A percentile compares a stretch with the other conserved stretches of the same genome.
phyloP scores from a whole-genome alignment of 2,329 filamentous ascomycete genomes.

The Boeremia exigua region DNA sequence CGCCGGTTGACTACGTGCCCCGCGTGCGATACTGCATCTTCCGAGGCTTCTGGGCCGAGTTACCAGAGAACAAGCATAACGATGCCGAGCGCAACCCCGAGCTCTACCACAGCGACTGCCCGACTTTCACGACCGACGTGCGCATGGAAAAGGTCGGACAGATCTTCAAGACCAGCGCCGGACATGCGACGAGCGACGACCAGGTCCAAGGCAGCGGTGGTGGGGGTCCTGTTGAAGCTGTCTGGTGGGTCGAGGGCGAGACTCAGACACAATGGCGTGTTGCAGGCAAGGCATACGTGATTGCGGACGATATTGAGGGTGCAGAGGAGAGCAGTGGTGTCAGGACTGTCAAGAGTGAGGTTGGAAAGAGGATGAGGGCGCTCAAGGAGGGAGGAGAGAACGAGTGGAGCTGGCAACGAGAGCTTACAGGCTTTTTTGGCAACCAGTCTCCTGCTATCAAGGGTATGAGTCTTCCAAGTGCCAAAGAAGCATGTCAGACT shows the following conservation, averaged over 20 bases:
- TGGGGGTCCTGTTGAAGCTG: constrained; percentile 77
- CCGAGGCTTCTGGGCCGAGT: constrained; percentile 79
- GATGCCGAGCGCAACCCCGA: constrained; percentile 72
- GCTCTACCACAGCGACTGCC: constrained; percentile 76
- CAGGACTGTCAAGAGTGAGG: constrained; percentile 63
- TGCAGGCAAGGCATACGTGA: constrained; percentile 75
- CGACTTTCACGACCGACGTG: constrained; percentile 84
- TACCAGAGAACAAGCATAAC: constrained; percentile 76
- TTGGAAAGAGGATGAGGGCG: constrained; percentile 69
- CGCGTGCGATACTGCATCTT: constrained; percentile 82
- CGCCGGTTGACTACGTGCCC: constrained; percentile 52
- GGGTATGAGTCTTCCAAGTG: constrained; percentile 51
- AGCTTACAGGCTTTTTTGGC: constrained; percentile 87
- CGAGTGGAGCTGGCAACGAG: constrained; percentile 77
- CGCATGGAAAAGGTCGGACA: constrained; percentile 85
- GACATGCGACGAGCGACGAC: constrained; percentile 52
- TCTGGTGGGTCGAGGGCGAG: constrained; percentile 78
- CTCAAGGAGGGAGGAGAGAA: constrained; percentile 51
- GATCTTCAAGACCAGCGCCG: constrained; percentile 62
- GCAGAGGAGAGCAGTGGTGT: constrained; percentile 61
- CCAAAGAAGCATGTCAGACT: neutral
- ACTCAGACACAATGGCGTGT: constrained; percentile 83
- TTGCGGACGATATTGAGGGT: constrained; percentile 71
- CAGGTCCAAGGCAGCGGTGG: constrained; percentile 62
- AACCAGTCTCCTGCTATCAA: constrained; percentile 84